These are phyloP conservation scores for Cyberlindnera mycetangii DNA, from an alignment of 805 yeast species.

Conservation along the genomic window DNA sequence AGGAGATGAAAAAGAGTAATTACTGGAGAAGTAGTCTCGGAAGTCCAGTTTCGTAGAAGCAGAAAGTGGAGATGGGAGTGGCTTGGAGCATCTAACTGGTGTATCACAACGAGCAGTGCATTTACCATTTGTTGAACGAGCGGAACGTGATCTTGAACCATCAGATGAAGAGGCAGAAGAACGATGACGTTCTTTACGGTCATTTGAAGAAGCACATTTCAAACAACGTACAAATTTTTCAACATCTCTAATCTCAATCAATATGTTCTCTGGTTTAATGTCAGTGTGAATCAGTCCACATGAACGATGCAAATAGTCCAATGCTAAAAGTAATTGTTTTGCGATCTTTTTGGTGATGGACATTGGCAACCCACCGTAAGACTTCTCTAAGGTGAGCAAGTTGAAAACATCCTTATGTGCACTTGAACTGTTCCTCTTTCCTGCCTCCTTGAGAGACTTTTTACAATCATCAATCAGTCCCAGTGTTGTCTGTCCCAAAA, in stretches of 20 bases:
- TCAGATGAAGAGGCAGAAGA: slow-evolving; percentile 9
- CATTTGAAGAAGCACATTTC: slow-evolving; percentile 4
- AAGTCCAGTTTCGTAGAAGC: slow-evolving; percentile 10
- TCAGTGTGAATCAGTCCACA: slow-evolving; percentile 75
- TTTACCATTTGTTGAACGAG: background rate
- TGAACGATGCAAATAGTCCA: slow-evolving; percentile 55
- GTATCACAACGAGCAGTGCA: slow-evolving; percentile 2
- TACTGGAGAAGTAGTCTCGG: slow-evolving; percentile 13
- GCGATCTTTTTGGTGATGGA: slow-evolving; percentile 53
- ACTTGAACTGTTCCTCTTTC: background rate
- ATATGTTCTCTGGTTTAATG: slow-evolving; percentile 70
- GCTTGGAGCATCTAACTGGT: slow-evolving; percentile 41
- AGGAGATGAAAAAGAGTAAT: slow-evolving; percentile 8
- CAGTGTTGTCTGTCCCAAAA: slow-evolving; percentile 57
- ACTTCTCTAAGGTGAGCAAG: slow-evolving; percentile 31
- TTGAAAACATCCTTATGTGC: slow-evolving; percentile 1
- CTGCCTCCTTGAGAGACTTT: background rate
- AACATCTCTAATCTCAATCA: slow-evolving; percentile 52
- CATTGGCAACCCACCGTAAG: slow-evolving; percentile 53
- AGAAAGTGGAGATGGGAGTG: slow-evolving; percentile 43
- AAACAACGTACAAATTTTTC: slow-evolving; percentile 41
- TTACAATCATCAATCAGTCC: slow-evolving; percentile 45
- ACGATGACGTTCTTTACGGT: slow-evolving; percentile 27
- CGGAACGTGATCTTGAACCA: slow-evolving; percentile 5
- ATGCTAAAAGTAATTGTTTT: slow-evolving; percentile 50